Percentiles rank a stretch among this genome's conserved stretches.
Conservation (phyloP, 2,329 filamentous ascomycete genomes). For the Aspergillus sp. region DNA sequence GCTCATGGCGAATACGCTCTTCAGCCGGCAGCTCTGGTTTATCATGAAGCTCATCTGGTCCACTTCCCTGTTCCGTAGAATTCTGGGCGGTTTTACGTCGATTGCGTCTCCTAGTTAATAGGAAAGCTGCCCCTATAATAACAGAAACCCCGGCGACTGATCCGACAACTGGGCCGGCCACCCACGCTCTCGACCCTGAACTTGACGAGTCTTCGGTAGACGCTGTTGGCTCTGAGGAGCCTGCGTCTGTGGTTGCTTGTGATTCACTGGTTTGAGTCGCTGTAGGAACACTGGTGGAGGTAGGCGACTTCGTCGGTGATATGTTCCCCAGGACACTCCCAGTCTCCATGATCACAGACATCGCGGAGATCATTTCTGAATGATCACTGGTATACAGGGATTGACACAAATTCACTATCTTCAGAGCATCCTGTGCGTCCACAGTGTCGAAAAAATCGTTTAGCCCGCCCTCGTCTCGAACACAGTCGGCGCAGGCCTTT, state of each 20-base stretch:
- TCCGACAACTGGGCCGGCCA: not conserved
- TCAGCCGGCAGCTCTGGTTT: not conserved
- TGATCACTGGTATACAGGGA: not conserved
- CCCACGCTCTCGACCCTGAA: not conserved
- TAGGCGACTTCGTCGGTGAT: not conserved
- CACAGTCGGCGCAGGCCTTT: not conserved
- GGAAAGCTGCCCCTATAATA: not conserved
- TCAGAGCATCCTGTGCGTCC: not conserved
- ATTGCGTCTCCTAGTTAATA: not conserved
- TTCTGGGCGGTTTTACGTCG: not conserved
- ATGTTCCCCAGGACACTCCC: not conserved
- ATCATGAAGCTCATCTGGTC: not conserved
- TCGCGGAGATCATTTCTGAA: not conserved
- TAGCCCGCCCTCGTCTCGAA: not conserved
- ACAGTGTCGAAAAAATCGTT: not conserved
- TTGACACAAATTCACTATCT: not conserved
- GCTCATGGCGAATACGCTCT: not conserved
- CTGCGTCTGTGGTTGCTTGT: not conserved
- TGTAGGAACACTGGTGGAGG: not conserved
- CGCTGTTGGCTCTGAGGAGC: not conserved
- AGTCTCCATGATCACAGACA: not conserved
- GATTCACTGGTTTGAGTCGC: not conserved
- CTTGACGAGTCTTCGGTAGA: not conserved
- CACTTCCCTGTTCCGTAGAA: not conserved
- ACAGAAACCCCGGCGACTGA: not conserved